Conservation (phyloP, 1,139 yeast species). For the Lodderomyces oxycetoniae region DNA sequence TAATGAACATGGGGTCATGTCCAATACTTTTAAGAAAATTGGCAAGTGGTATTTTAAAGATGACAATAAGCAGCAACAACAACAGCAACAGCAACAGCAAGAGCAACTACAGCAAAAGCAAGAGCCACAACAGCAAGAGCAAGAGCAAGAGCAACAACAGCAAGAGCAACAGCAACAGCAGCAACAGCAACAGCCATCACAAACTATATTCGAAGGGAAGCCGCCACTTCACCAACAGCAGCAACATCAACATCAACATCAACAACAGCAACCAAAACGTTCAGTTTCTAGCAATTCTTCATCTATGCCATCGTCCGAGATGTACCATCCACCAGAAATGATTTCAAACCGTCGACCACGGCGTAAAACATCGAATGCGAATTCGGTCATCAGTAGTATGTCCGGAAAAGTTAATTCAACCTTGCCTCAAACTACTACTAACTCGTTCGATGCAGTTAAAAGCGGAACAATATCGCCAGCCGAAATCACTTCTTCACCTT, state of each 20-base stretch:
- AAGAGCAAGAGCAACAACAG: neutral
- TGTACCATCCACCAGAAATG: slow-evolving; percentile 61
- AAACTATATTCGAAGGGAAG: slow-evolving; percentile 5
- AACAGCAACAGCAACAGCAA: neutral
- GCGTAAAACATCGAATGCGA: slow-evolving; percentile 20
- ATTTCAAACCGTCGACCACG: slow-evolving; percentile 50
- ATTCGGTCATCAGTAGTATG: no score
- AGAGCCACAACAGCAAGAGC: neutral
- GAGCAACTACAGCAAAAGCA: neutral
- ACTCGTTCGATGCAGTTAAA: no score
- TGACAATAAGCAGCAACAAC: slow-evolving; percentile 15
- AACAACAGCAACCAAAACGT: neutral
- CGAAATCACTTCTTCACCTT: slow-evolving; percentile 13
- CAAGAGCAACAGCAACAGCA: slow-evolving; percentile 1
- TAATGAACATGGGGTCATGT: slow-evolving; percentile 12
- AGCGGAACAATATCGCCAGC: neutral
- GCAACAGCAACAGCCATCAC: neutral
- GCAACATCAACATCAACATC: neutral
- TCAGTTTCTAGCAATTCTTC: neutral
- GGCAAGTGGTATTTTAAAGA: slow-evolving; percentile 67
- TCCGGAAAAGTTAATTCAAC: no score
- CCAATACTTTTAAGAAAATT: slow-evolving; percentile 49
- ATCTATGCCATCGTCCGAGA: slow-evolving; percentile 13
- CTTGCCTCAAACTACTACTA: no score
- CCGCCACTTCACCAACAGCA: slow-evolving; percentile 1